phyloP scores from a whole-genome alignment of 495 filamentous ascomycete species.

The Aspergillus avenaceus region DNA sequence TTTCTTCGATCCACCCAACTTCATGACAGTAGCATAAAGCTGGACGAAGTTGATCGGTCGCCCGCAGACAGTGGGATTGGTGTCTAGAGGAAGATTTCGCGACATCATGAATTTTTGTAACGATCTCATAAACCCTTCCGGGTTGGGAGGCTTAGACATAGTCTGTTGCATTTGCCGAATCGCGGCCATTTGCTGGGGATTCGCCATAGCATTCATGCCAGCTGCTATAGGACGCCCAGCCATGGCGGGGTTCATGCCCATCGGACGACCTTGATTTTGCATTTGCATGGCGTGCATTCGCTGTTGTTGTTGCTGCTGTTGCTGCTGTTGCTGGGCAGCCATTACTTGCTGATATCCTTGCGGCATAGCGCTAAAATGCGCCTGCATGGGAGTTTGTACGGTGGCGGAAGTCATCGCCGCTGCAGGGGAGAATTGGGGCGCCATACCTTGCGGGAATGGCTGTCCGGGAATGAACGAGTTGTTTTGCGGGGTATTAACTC shows the following conservation, averaged over 20 bases:
- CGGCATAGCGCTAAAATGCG: constrained; percentile 41
- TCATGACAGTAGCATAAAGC: constrained; percentile 71
- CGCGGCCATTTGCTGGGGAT: constrained; percentile 45
- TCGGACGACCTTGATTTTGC: constrained; percentile 59
- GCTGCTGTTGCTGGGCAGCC: constrained; percentile 45
- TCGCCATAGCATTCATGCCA: constrained; percentile 42
- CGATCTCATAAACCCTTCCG: constrained; percentile 71
- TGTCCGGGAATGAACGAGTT: constrained; percentile 56
- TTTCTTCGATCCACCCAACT: constrained; percentile 73
- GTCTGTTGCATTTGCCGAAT: constrained; percentile 60
- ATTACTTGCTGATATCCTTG: constrained; percentile 49
- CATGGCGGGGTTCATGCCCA: constrained; percentile 54
- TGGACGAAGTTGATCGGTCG: constrained; percentile 66
- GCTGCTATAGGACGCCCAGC: constrained; percentile 34
- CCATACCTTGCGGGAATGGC: constrained; percentile 55
- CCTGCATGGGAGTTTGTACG: constrained; percentile 35
- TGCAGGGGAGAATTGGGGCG: constrained; percentile 49
- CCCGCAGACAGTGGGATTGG: constrained; percentile 64
- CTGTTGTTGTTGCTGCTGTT: constrained; percentile 36
- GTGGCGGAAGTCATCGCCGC: constrained; percentile 32
- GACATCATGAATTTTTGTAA: constrained; percentile 68
- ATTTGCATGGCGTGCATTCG: constrained; percentile 54
- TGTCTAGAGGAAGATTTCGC: constrained; percentile 64
- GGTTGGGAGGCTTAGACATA: constrained; percentile 53
- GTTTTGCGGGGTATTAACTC: constrained; percentile 73